These are phyloP conservation scores for Leucosporidium scottii DNA, from an alignment of 768 basidiomycete genomes.

Conservation along the genomic window DNA sequence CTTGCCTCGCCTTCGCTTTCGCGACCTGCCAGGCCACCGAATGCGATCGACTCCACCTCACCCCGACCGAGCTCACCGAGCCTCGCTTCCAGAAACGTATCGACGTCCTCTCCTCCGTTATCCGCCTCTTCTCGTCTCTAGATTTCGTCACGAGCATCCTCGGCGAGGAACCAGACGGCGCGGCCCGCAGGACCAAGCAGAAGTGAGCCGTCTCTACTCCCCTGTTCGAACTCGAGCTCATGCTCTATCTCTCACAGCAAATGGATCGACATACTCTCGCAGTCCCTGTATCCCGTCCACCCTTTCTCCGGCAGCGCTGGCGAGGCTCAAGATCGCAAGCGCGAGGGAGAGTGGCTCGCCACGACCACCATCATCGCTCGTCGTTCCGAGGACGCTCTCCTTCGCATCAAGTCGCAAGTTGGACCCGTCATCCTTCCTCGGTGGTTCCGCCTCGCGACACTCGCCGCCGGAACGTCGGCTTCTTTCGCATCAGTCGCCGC, in stretches of 20 bases:
- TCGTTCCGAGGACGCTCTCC: background rate
- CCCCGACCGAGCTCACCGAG: background rate
- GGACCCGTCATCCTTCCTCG: background rate
- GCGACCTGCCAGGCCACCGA: background rate
- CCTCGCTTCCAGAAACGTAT: background rate
- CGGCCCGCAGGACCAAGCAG: background rate
- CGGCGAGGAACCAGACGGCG: background rate
- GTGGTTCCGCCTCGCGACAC: background rate
- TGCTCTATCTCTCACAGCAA: too few species aligned
- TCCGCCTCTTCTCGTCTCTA: background rate
- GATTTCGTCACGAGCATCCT: background rate
- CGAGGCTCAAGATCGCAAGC: background rate
- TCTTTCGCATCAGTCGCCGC: background rate
- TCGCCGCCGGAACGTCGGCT: background rate
- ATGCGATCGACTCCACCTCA: background rate
- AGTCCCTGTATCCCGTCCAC: background rate
- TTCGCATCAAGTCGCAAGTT: background rate
- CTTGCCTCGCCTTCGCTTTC: background rate
- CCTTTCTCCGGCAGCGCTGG: background rate
- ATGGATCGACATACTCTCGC: background rate
- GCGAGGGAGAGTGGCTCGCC: background rate
- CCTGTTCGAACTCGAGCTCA: too few species aligned
- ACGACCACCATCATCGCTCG: background rate
- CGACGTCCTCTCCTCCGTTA: background rate
- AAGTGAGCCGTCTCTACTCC: background rate